Conservation (phyloP, 2,329 filamentous ascomycete species). For the Aphanoascus verrucosus region DNA sequence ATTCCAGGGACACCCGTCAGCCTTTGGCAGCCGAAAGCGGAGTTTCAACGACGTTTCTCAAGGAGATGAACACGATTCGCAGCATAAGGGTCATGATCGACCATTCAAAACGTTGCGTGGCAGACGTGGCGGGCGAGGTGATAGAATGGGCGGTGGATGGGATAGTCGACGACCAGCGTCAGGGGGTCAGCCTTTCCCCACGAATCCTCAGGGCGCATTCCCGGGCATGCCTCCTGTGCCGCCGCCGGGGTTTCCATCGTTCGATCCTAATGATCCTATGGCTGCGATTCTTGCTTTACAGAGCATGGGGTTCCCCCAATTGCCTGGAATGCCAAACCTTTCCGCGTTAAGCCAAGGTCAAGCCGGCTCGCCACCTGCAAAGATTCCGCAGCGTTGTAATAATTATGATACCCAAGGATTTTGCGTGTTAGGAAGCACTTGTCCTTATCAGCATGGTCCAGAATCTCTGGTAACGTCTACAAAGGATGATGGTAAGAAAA, state of each 20-base stretch:
- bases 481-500: conserved; percentile 29
- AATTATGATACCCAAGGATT: conserved; percentile 51
- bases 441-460: conserved; percentile 47
- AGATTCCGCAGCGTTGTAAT: conserved; percentile 39
- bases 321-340: conserved; percentile 37
- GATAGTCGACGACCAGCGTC: conserved; percentile 33
- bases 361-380: conserved; percentile 23
- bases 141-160: conserved; percentile 23
- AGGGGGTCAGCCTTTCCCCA: conserved; percentile 25
- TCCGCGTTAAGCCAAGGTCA: conserved; percentile 17
- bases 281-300: conserved; percentile 44
- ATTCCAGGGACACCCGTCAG: conserved; percentile 17
- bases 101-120: conserved; percentile 38
- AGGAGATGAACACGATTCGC: conserved; percentile 34
- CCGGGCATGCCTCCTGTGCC: conserved; percentile 32
- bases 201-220: conserved; percentile 24
- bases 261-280: conserved; percentile 48
- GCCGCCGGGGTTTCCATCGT: conserved; percentile 39
- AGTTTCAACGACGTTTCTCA: conserved; percentile 43
- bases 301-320: conserved; percentile 42
- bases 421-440: conserved; percentile 46
- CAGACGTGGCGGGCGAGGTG: conserved; percentile 25
- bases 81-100: conserved; percentile 32
- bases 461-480: conserved; percentile 33
- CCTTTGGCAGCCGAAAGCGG: conserved; percentile 42